Evolutionary conservation across 768 basidiomycete species (phyloP), one percentile per base, ranked within the genome.

Genomic region (Hemileccinum impolitum): DNA sequence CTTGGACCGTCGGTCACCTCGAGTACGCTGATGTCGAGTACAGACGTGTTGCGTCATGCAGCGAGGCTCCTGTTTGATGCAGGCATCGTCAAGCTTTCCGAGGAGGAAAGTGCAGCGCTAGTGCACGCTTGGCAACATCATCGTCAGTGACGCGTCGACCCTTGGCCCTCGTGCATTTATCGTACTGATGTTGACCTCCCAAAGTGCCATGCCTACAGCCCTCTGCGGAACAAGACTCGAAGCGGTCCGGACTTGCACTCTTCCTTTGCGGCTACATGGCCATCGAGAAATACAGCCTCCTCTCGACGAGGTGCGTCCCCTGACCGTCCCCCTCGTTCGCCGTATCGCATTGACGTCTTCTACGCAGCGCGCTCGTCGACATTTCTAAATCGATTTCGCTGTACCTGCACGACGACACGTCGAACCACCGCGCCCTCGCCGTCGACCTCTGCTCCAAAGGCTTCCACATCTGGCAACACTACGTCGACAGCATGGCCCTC

Each of bases 391-490:
- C 93, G 0, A 80, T 97, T 47, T 74, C 78, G 1, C 56, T 85
- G 9, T 94, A 87, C 59, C 74, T 99, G 12, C 78, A 90, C 46
- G 85, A 90, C 50, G 83, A 87, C 42, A 71, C 75, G 7, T 82
- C 84, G 0, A 73, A 73, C 1, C 80, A 89, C 63, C 74, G 85
- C 7, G 73, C 81, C 4, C 73, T 94, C 12, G 92, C 90, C 0
- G 84, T 96, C 54, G 95, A 98, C 60, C 74, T 97, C 10, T 93
- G 90, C 58, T 85, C 89, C 2, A 83, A 89, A 39, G 95, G 95
- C 0, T 98, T 97, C 63, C 79, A 86, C 39, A 82, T 94, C 42
- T 98, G 94, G 94, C 93, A 96, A 61, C 84, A 92, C 56, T 93
- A 94, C 57, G 77, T 94, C 50, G 94, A 98, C 56, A 82, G 93